A percentile compares a stretch with the other conserved stretches of the same genome.
phyloP scores from a whole-genome alignment of 192 early-diverging fungal genomes.

The Dissophora ornata region DNA sequence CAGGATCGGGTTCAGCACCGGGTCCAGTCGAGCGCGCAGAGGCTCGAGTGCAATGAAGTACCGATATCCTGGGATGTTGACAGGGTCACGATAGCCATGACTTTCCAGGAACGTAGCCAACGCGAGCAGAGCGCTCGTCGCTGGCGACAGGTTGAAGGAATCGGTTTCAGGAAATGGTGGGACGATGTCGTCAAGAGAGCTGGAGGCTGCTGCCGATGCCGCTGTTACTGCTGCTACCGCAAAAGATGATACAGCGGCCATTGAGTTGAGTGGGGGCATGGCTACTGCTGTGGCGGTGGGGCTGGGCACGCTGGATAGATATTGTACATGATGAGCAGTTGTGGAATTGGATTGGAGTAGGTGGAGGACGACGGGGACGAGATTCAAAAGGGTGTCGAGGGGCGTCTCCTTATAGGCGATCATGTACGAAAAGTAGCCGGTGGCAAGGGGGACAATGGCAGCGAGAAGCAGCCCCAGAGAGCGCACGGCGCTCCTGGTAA shows the following conservation, averaged over 20 bases:
- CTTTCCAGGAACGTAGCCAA: conserved; percentile 37
- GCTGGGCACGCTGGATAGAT: not conserved
- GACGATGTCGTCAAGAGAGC: not conserved
- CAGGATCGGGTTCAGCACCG: conserved; percentile 10
- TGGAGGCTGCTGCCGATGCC: no score
- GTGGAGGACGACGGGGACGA: conserved; percentile 23
- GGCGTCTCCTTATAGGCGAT: conserved; percentile 45
- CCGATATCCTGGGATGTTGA: conserved; percentile 33
- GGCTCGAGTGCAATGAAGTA: conserved; percentile 8
- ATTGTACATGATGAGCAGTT: not conserved
- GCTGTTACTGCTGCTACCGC: no score
- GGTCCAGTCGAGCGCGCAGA: not conserved
- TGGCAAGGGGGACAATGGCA: conserved; percentile 24
- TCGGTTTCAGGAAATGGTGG: not conserved
- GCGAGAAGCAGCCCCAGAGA: conserved; percentile 25
- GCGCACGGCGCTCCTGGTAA: conserved; percentile 44
- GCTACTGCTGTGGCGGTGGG: not conserved
- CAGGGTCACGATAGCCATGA: conserved; percentile 13
- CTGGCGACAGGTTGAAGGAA: conserved; percentile 8
- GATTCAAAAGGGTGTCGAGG: conserved; percentile 38
- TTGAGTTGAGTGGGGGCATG: not conserved
- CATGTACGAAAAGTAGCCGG: conserved; percentile 29
- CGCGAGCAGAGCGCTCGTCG: conserved; percentile 13
- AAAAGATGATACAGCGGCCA: conserved; percentile 3
- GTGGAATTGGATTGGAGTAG: conserved; percentile 42